Conservation (phyloP, 2,329 filamentous ascomycete species). For the Colletotrichum sp. region DNA sequence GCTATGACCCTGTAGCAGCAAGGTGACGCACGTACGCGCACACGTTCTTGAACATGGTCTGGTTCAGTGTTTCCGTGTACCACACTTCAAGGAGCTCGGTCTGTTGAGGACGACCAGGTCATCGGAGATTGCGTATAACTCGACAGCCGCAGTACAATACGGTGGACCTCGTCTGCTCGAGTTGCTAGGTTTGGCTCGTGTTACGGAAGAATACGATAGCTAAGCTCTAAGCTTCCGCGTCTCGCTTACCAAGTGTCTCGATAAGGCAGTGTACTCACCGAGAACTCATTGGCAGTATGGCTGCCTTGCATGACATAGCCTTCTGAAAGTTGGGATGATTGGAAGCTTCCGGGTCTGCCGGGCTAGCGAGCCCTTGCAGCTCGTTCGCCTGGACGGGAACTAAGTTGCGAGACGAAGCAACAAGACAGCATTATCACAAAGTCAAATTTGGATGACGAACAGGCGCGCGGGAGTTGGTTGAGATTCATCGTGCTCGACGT, state of each 20-base stretch:
- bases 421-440: background rate
- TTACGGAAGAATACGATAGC: background rate
- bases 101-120: background rate
- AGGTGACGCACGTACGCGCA: background rate
- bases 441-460: background rate
- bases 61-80: background rate
- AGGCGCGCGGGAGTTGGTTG: background rate
- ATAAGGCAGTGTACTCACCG: background rate
- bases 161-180: background rate
- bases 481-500: background rate
- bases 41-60: background rate
- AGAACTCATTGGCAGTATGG: too few relatives aligned
- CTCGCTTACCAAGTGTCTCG: background rate
- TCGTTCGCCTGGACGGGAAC: background rate
- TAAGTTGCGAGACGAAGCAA: background rate
- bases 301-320: background rate
- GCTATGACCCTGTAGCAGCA: background rate
- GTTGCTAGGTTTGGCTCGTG: background rate
- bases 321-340: background rate
- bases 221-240: background rate
- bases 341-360: background rate
- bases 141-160: background rate
- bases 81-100: background rate
- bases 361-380: background rate
- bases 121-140: background rate